Base-by-base conservation (phyloP, 2,329 filamentous ascomycete genomes). In the Coniochaeta prunicola region DNA sequence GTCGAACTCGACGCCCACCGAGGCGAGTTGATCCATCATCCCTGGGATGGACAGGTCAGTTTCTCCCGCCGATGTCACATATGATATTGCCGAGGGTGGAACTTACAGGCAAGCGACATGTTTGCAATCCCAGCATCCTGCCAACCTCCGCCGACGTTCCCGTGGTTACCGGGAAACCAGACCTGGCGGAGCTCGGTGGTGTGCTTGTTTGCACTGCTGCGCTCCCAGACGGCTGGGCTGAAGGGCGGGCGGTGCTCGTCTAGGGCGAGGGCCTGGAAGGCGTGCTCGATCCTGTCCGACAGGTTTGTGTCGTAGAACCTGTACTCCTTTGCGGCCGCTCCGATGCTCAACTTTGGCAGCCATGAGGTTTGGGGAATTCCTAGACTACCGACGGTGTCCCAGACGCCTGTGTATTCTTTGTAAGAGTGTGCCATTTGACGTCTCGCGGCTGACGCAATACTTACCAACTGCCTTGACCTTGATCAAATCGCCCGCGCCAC, bases 201-300 rank as follows among this genome's bases (percentile, higher is more conserved):
- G 36, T 48, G 13, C 19, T 58, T 59, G 60, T 64, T 62, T n/a
- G 59, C 59, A 1, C 15, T 50, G 7, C 53, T 59, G 9, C 62
- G 56, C 31, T 64, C 62, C 62, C 60, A 64, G 1, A 64, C 33
- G 1, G 60, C 57, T 1, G 62, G 62, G 38, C 57, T 54, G 36
- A 85, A 86, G 0, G 81, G 76, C 0, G 76, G 68, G 9, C 82
- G 77, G 21, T 75, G 77, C 68, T 86, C 83, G 59, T 85, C 82
- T 2, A 86, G 69, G 1, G 82, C 82, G 10, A 86, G 73, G 0
- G 82, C 82, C 24, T 86, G 83, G 64, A 85, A 85, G 0, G 80
- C 82, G 65, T 84, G 76, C 64, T 83, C 77, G 34, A 86, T 77
- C 13, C 74, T 74, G 59, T 77, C 73, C 0, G 80, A 82, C 28